A percentile compares a stretch with the other conserved stretches of the same genome.
Evolutionary conservation across 306 rosid species (phyloP).

Genomic region (Cicer arietinum): DNA sequence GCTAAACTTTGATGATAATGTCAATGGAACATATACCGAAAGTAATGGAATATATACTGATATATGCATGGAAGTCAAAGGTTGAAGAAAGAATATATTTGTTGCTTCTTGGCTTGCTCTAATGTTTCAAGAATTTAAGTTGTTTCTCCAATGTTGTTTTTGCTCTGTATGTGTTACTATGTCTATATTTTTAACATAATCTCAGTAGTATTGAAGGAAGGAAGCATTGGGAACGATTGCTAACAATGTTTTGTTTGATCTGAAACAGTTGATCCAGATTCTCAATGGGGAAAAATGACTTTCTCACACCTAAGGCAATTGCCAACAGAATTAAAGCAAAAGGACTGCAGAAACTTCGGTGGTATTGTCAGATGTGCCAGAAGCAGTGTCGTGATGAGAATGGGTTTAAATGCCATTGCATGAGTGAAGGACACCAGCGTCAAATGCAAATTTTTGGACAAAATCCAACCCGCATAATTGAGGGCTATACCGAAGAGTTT

Average conservation of each 20-base stretch:
- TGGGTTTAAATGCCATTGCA: constrained; percentile 93
- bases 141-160: constrained; percentile 7
- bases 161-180: not conserved
- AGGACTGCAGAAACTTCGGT: constrained; percentile 92
- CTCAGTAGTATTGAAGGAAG: constrained; percentile 14
- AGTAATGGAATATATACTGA: no score
- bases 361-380: constrained; percentile 99
- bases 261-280: constrained; percentile 32
- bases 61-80: no score
- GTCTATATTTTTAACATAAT: not conserved
- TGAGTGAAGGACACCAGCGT: constrained; percentile 96
- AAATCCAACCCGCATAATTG: constrained; percentile 70
- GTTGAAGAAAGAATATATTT: no score
- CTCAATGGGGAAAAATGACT: constrained; percentile 87
- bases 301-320: constrained; percentile 86
- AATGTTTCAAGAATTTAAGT: constrained; percentile 4
- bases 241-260: constrained; percentile 14
- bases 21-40: not conserved
- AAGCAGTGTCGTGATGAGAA: constrained; percentile 96
- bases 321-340: constrained; percentile 92
- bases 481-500: constrained; percentile 86
- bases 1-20: not conserved
- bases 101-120: not conserved
- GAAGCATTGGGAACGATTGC: not conserved
- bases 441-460: constrained; percentile 92